A percentile compares a stretch with the other conserved stretches of the same genome.
Evolutionary conservation across 805 yeast species (phyloP).

Genomic region (Teunomyces kruisii): DNA sequence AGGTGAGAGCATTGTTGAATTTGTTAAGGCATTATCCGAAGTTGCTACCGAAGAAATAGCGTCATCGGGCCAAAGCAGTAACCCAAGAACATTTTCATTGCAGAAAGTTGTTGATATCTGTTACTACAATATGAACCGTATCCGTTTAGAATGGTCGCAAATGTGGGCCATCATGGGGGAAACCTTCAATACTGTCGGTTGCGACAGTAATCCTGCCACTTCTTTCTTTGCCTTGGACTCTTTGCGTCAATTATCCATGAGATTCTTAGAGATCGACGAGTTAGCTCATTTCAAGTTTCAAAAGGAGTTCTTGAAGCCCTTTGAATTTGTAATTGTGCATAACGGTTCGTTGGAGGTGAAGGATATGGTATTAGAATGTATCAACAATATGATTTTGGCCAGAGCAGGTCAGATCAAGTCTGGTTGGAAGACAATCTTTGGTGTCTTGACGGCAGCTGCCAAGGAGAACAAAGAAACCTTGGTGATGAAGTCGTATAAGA

Average conservation of each 20-base stretch:
- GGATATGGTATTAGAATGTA: slow-evolving; percentile 87
- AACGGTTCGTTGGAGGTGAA: slow-evolving; percentile 70
- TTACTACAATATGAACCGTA: slow-evolving; percentile 95
- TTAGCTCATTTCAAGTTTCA: slow-evolving; percentile 94
- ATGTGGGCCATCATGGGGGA: slow-evolving; percentile 93
- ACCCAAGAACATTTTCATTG: slow-evolving; percentile 88
- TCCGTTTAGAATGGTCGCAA: slow-evolving; percentile 94
- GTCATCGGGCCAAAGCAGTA: slow-evolving; percentile 74
- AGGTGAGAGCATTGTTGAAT: slow-evolving; percentile 83
- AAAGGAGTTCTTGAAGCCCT: slow-evolving; percentile 88
- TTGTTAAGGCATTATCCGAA: slow-evolving; percentile 81
- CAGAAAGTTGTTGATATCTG: slow-evolving; percentile 97
- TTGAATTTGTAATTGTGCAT: slow-evolving; percentile 71
- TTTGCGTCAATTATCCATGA: slow-evolving; percentile 84
- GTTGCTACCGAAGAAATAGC: slow-evolving; percentile 91
- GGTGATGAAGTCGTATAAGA: slow-evolving; percentile 62
- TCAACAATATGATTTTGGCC: slow-evolving; percentile 78
- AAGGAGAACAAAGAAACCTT: slow-evolving; percentile 54
- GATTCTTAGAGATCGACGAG: slow-evolving; percentile 92
- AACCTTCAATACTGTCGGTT: slow-evolving; percentile 81
- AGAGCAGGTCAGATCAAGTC: slow-evolving; percentile 76
- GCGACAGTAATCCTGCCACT: slow-evolving; percentile 71
- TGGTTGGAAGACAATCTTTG: slow-evolving; percentile 92
- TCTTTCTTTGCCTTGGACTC: slow-evolving; percentile 93
- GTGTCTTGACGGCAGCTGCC: slow-evolving; percentile 75